Evolutionary conservation across 1,284 basidiomycete genomes (phyloP), one percentile per base, ranked within the genome.

Genomic region (Mycosarcoma maydis): DNA sequence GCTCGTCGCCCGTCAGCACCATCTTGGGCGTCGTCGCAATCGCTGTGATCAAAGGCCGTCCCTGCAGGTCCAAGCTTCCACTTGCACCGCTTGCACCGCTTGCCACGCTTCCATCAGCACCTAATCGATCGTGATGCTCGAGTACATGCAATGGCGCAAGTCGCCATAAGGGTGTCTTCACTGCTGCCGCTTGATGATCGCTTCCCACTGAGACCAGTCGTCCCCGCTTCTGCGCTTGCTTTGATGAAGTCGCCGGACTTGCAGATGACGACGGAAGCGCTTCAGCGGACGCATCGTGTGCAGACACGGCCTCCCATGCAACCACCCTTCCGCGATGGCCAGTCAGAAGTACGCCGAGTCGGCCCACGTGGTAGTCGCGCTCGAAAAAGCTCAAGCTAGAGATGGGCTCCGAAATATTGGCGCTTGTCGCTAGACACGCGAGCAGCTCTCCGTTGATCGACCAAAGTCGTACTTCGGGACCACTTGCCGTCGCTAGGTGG

Each of bases 361-460:
- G 48, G 22, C 58, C 75, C 13, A 57, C 41, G 32, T 73, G 75
- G 32, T 76, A 68, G 38, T 93, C 91, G 22, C 91, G 87, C 76
- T 91, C 90, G 62, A 90, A 88, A 83, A 93, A 92, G 0, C 89
- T 87, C 36, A 93, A 76, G 0, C 89, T 87, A 0, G 88, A 88
- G 43, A 90, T 86, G 2, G 84, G 83, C 32, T 82, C 78, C 30
- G 67, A 53, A 2, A 73, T 48, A 17, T 64, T 69, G 26, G 73
- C 57, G 20, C 73, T 72, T 7, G 92, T 85, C 72, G 90, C 88
- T 22, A 92, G 76, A 14, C 84, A 85, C 0, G 87, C 87, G 56
- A 93, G 89, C 2, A 86, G 87, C 22, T 89, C 85, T 0, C 87
- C 92, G 72, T 94, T 94, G 83, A 94, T 87, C 1, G 90, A 92